phyloP scores from a whole-genome alignment of 805 yeast genomes.

The Wickerhamiella cacticola region DNA sequence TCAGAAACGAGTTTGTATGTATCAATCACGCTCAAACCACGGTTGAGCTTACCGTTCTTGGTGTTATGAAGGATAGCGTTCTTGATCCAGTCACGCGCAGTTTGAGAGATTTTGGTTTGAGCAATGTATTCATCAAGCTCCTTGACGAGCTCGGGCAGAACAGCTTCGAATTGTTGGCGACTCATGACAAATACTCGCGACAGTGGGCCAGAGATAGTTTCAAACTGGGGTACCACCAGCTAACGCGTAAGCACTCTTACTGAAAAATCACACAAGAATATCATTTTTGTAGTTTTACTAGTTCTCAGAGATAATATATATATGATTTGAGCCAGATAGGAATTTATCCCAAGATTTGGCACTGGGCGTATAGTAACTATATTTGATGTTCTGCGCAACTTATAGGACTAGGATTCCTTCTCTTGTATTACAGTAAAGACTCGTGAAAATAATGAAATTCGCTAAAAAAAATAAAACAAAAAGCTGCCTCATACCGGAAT shows the following conservation, averaged over 20 bases:
- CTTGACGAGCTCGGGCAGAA: slow-evolving; percentile 64
- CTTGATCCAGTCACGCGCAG: slow-evolving; percentile 77
- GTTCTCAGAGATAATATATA: too few species aligned
- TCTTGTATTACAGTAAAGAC: too few species aligned
- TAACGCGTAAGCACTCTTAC: too few species aligned
- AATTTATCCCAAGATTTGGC: neutral
- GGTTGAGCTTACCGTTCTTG: slow-evolving; percentile 92
- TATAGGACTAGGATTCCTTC: too few species aligned
- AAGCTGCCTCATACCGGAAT: slow-evolving; percentile 32
- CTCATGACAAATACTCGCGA: slow-evolving; percentile 4
- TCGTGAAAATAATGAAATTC: neutral
- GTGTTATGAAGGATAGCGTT: slow-evolving; percentile 66
- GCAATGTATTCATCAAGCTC: slow-evolving; percentile 55
- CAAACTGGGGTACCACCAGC: too few species aligned
- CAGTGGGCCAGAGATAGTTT: neutral
- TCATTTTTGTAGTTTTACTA: too few species aligned
- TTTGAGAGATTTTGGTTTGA: slow-evolving; percentile 68
- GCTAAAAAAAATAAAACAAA: neutral
- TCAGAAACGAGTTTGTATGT: slow-evolving; percentile 74
- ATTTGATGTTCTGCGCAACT: neutral
- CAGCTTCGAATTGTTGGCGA: slow-evolving; percentile 31
- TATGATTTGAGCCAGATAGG: neutral
- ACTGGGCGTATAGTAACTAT: too few species aligned
- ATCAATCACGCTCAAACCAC: slow-evolving; percentile 92
- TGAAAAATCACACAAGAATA: neutral